Evolutionary conservation across 768 basidiomycete species (phyloP), one percentile per base, ranked within the genome.

Genomic region (Mycena crocata): DNA sequence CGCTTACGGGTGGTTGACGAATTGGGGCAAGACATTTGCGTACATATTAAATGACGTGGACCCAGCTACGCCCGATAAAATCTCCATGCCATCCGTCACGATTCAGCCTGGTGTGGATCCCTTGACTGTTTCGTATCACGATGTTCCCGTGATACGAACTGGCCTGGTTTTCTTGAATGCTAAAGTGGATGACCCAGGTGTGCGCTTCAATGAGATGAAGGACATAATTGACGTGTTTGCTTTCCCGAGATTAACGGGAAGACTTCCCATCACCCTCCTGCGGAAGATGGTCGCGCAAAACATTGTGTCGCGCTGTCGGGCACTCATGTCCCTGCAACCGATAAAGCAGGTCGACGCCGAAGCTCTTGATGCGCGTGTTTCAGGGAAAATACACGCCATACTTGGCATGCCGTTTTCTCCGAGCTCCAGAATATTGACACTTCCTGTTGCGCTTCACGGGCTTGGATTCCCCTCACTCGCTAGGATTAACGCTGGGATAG

Each of bases 381-480:
- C 24, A 7, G 0, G 26, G 3, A 62, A 54, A 10, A 45, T 54
- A 17, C 60, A 62, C 48, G 61, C 8, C 1, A n/a, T 34, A 3
- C 17, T 63, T 2, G 50, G 44, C 13, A 62, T 62, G 49, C 66
- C 66, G 13, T 67, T 57, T 30, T 7, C 24, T 1, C 50, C 42
- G 9, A 67, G 34, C 31, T 39, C 66, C 2, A 32, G 32, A 7
- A 54, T 67, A 31, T 39, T 67, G 23, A 44, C 46, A 0, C 55
- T 62, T 3, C 62, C 67, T 17, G 21, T 68, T 9, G 42, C 44
- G 2, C 35, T 21, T 14, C 55, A 51, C 24, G 62, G 62, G 0
- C 31, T 68, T 3, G 67, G 35, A 1, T 64, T 68, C 32, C 67
- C 67, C 3, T 68, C 70, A n/a, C 48, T 69, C 8, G 58, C 52